These are phyloP conservation scores for Solanum aculeatissimum DNA, from an alignment of 305 asterid species.

Conservation along the genomic window DNA sequence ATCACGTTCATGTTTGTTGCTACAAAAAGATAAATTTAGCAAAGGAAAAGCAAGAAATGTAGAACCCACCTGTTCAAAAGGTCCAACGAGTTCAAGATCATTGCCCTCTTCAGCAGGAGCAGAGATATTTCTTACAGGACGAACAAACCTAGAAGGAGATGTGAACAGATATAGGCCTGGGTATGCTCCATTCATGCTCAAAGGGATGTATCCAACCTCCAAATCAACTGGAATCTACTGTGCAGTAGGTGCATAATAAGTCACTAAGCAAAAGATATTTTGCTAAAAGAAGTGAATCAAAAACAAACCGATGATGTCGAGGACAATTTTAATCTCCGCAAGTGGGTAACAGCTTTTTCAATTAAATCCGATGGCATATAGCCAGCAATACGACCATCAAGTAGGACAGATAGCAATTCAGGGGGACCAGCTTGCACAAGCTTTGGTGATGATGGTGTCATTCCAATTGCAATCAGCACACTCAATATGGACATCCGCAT, in stretches of 20 bases:
- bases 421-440: conserved; percentile 83
- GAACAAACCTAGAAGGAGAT: conserved; percentile 84
- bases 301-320: conserved; percentile 48
- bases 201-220: conserved; percentile 93
- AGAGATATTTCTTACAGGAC: conserved; percentile 68
- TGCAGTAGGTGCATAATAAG: not conserved
- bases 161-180: conserved; percentile 87
- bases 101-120: conserved; percentile 54
- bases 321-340: conserved; percentile 74
- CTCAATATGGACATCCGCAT: conserved; percentile 43
- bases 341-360: conserved; percentile 56
- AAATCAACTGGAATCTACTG: conserved; percentile 88
- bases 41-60: not conserved
- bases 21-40: not conserved
- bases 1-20: conserved; percentile 10
- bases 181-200: conserved; percentile 87
- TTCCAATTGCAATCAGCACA: conserved; percentile 56
- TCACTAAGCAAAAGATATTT: not conserved
- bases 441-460: conserved; percentile 72
- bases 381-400: conserved; percentile 91
- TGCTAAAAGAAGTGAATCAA: not conserved
- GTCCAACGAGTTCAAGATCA: conserved; percentile 79
- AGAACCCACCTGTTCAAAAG: conserved; percentile 79
- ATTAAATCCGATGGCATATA: conserved; percentile 45
- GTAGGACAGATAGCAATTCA: conserved; percentile 67